These are phyloP conservation scores for Malassezia brasiliensis DNA, from an alignment of 1,284 basidiomycete species.

Conservation along the genomic window DNA sequence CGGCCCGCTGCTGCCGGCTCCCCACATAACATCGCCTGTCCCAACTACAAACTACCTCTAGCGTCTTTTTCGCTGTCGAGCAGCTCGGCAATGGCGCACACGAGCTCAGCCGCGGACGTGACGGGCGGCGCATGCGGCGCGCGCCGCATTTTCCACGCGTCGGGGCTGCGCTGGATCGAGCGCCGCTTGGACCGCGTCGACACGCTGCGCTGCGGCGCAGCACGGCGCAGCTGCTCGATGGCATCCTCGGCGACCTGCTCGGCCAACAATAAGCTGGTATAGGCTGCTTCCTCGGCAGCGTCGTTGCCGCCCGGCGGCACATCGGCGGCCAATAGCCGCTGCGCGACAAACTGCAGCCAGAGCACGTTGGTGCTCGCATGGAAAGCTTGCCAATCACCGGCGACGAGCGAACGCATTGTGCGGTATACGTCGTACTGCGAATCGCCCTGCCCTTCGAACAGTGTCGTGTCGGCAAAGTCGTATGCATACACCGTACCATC, in stretches of 20 bases:
- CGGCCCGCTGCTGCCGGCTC: too few species aligned
- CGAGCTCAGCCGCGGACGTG: not conserved
- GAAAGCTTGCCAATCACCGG: conserved; percentile 62
- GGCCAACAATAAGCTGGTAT: conserved; percentile 3
- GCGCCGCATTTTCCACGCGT: conserved; percentile 13
- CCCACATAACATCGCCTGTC: too few species aligned
- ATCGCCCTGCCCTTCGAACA: conserved; percentile 62
- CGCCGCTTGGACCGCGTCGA: conserved; percentile 18
- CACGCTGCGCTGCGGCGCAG: conserved; percentile 6
- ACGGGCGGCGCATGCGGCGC: not conserved
- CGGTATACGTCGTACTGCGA: conserved; percentile 92
- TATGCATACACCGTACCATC: conserved; percentile 26
- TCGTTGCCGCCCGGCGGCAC: not conserved
- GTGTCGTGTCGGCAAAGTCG: conserved; percentile 42
- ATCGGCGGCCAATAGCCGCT: conserved; percentile 56
- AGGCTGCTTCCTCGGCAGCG: not conserved
- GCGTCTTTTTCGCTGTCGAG: too few species aligned
- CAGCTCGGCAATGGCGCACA: too few species aligned
- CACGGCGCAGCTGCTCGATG: conserved; percentile 4
- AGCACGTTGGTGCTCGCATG: conserved; percentile 76
- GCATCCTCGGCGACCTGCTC: conserved; percentile 16
- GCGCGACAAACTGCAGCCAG: conserved; percentile 72
- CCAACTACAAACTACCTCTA: too few species aligned
- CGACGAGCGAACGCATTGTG: conserved; percentile 62
- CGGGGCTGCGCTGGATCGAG: conserved; percentile 14